Base-by-base conservation (phyloP, 495 filamentous ascomycete species). In the Daldinia decipiens region DNA sequence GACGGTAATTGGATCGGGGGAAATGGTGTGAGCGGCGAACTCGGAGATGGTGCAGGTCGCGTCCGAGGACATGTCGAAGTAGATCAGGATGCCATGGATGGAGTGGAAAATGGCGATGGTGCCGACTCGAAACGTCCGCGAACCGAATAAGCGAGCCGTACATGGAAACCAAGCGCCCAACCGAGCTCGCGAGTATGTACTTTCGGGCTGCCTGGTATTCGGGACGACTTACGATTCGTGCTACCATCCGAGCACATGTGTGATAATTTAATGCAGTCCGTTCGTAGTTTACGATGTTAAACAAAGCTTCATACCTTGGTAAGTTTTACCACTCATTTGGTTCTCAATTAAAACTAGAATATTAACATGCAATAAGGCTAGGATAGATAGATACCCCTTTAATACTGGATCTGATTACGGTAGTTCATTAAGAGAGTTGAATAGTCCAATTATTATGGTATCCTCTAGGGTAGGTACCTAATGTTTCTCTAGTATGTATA, bases 1-100 rank as follows among this genome's bases (percentile, higher is more conserved):
- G 81, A 87, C 0, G 86, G 86, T 4, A 87, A 87, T 40, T 87
- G 83, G 83, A 86, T 86, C 70, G 84, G 83, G 8, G 76, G 68
- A 58, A 73, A 69, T 3, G 77, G 74, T 1, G 78, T 73, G 12
- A 78, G 67, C 53, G 83, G 73, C 47, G 84, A 79, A 74, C 78
- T 82, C 51, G 84, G 77, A 62, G 82, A 80, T 38, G 83, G 80
- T 17, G 84, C 78, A 15, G 79, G 78, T 54, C 79, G 71, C 21
- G 81, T 82, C 70, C 81, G 79, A 60, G 76, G 58, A 53, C 77
- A 74, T 6, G 79, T 81, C 11, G 83, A 83, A 59, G 76, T 79
- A 32, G 80, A 77, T 27, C 66, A 73, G 11, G 71, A 79, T 40
- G 78, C 73, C 17, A 57, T 65, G 31, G 76, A 80, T 38, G 70